Percentiles rank a stretch among this genome's conserved stretches.
phyloP scores from a whole-genome alignment of 306 rosid genomes.

The Datisca glomerata region DNA sequence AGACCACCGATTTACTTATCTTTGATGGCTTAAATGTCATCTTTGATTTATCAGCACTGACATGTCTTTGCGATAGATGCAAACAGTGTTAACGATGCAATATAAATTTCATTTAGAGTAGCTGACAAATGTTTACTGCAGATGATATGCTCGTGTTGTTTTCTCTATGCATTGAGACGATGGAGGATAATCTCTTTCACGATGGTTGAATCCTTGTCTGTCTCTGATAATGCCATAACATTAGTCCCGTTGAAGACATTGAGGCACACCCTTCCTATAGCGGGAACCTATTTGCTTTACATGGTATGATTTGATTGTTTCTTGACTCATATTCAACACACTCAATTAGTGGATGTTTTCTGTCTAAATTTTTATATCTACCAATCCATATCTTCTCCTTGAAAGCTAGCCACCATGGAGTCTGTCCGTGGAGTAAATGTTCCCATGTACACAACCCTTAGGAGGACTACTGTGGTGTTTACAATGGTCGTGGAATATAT shows the following conservation, averaged over 20 bases:
- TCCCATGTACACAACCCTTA: constrained; percentile 94
- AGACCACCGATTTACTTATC: no score
- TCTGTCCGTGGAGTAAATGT: constrained; percentile 97
- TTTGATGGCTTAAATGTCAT: no score
- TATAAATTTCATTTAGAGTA: no score
- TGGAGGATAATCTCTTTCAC: constrained; percentile 64
- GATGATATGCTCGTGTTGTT: constrained; percentile 71
- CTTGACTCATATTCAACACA: background rate
- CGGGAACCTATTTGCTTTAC: constrained; percentile 87
- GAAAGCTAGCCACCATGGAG: constrained; percentile 92
- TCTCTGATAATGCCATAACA: constrained; percentile 35
- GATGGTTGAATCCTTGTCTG: constrained; percentile 34
- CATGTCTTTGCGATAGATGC: no score
- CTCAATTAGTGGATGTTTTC: constrained; percentile 1
- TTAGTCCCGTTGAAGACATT: constrained; percentile 65
- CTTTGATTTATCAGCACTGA: no score
- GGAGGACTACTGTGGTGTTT: constrained; percentile 91
- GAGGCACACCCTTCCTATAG: constrained; percentile 68
- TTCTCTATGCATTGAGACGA: constrained; percentile 61
- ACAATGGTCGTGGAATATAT: constrained; percentile 77
- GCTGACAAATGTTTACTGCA: constrained; percentile 38
- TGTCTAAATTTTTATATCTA: constrained; percentile 3
- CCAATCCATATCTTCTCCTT: constrained; percentile 26
- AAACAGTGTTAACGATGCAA: no score
- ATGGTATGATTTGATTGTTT: constrained; percentile 40